phyloP scores from a whole-genome alignment of 148 eudicot species.

The Vaccinium macrocarpon region DNA sequence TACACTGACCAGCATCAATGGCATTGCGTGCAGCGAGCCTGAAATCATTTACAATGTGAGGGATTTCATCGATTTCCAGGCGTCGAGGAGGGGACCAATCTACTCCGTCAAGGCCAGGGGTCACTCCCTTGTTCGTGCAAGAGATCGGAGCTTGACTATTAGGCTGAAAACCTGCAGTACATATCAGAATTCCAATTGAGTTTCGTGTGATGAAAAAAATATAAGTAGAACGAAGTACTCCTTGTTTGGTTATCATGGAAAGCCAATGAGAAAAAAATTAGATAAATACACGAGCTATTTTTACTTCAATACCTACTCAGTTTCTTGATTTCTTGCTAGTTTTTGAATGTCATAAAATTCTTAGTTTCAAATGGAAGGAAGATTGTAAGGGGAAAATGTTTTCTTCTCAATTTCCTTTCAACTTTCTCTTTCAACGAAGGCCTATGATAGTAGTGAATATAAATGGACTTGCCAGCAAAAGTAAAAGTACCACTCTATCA shows the following conservation, averaged over 20 bases:
- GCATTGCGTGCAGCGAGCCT: slow-evolving; percentile 36
- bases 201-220: neutral
- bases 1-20: slow-evolving; percentile 33
- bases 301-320: neutral
- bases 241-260: too few relatives aligned
- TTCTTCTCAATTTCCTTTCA: neutral
- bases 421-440: neutral
- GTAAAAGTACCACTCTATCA: neutral
- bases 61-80: slow-evolving; percentile 29
- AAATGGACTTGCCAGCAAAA: neutral
- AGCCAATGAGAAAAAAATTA: too few relatives aligned
- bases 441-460: neutral
- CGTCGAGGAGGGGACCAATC: slow-evolving; percentile 34
- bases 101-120: slow-evolving; percentile 24
- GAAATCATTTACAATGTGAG: slow-evolving; percentile 32
- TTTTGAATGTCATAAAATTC: neutral
- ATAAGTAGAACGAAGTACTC: neutral
- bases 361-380: neutral
- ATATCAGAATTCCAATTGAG: neutral
- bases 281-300: too few relatives aligned
- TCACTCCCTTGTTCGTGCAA: slow-evolving; percentile 23
- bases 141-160: slow-evolving; percentile 38
- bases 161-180: slow-evolving; percentile 28
- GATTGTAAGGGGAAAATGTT: neutral
- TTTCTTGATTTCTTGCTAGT: neutral